A percentile compares a stretch with the other conserved stretches of the same genome.
phyloP scores from a whole-genome alignment of 1,284 basidiomycete species.

The Taiwanofungus camphoratus region DNA sequence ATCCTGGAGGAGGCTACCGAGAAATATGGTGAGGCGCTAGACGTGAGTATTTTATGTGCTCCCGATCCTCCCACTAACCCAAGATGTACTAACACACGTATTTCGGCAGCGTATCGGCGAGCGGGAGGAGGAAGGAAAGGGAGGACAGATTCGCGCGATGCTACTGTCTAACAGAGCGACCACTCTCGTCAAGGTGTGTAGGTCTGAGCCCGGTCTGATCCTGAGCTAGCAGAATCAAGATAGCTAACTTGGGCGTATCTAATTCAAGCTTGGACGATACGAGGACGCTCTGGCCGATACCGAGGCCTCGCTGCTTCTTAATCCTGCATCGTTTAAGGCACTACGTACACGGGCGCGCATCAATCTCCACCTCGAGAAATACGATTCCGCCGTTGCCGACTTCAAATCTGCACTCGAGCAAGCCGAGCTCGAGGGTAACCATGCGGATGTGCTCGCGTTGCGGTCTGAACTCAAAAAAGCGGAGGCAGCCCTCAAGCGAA shows the following conservation, averaged over 20 bases:
- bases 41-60: constrained; percentile 32
- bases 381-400: constrained; percentile 67
- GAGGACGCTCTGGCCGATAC: constrained; percentile 70
- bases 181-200: constrained; percentile 64
- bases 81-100: too few species aligned
- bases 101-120: constrained; percentile 51
- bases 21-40: constrained; percentile 67
- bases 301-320: constrained; percentile 58
- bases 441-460: constrained; percentile 59
- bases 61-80: too few species aligned
- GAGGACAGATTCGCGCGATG: constrained; percentile 74
- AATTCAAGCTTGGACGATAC: constrained; percentile 58
- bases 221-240: too few species aligned
- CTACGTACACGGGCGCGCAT: constrained; percentile 81
- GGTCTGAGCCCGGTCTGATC: too few species aligned
- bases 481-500: constrained; percentile 71
- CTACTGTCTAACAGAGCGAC: constrained; percentile 83
- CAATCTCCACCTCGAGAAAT: constrained; percentile 69
- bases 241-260: too few species aligned
- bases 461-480: constrained; percentile 70
- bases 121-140: constrained; percentile 60
- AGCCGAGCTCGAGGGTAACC: constrained; percentile 52
- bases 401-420: constrained; percentile 76
- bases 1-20: constrained; percentile 58
- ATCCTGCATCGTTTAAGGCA: constrained; percentile 75